A percentile compares a stretch with the other conserved stretches of the same genome.
Conservation (phyloP, 2,329 filamentous ascomycete species). For the Penicillium fuscoglaucum region DNA sequence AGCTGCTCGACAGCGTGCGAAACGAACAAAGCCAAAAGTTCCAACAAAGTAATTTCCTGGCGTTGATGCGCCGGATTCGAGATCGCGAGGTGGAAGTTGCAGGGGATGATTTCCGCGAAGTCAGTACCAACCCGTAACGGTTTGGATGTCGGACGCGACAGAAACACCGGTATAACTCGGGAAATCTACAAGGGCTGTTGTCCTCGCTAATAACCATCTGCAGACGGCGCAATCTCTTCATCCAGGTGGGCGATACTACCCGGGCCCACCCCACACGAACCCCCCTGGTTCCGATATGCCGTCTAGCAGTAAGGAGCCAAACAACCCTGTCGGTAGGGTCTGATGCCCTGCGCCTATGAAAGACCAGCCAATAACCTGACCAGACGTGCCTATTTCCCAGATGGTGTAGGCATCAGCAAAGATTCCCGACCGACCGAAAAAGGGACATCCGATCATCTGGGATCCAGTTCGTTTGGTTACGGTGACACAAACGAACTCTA, state of each 20-base stretch:
- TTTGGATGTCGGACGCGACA: slow-evolving; percentile 37
- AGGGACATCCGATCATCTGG: slow-evolving; percentile 11
- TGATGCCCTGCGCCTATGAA: slow-evolving; percentile 3
- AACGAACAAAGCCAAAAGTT: slow-evolving; percentile 73
- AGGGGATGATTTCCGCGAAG: slow-evolving; percentile 59
- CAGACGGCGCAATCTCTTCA: slow-evolving; percentile 48
- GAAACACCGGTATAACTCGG: slow-evolving; percentile 40
- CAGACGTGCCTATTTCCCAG: slow-evolving; percentile 10
- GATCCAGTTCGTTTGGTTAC: slow-evolving; percentile 12
- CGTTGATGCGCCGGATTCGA: slow-evolving; percentile 73
- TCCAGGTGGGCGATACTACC: slow-evolving; percentile 50
- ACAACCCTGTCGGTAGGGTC: slow-evolving; percentile 12
- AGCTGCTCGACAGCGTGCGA: slow-evolving; percentile 67
- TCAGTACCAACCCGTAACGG: slow-evolving; percentile 47
- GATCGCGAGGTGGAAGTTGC: slow-evolving; percentile 71
- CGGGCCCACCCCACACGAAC: slow-evolving; percentile 26
- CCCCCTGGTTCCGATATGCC: slow-evolving; percentile 10
- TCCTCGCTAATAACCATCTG: slow-evolving; percentile 36
- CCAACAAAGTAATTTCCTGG: slow-evolving; percentile 72
- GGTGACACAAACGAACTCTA: slow-evolving; percentile 23
- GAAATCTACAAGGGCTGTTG: slow-evolving; percentile 30
- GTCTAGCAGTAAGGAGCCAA: slow-evolving; percentile 28
- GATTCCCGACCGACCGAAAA: slow-evolving; percentile 12
- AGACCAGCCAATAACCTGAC: slow-evolving; percentile 17
- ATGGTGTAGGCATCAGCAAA: slow-evolving; percentile 8